Conservation (phyloP, 148 eudicot genomes). For the Arctostaphylos glauca region DNA sequence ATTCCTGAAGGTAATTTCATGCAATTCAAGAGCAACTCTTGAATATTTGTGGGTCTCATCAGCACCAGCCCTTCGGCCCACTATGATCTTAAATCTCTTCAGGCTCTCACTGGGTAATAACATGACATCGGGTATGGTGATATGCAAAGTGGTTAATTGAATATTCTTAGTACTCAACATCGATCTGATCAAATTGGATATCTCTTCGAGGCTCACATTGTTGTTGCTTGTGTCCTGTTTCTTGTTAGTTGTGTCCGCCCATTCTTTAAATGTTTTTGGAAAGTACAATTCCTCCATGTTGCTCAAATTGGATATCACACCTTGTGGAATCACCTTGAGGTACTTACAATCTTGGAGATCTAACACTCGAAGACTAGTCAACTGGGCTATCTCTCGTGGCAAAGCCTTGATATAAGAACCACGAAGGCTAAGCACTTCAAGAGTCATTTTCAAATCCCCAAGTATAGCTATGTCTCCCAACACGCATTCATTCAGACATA, state of each 20-base stretch:
- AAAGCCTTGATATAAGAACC: slow-evolving; percentile 1
- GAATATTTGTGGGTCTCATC: neutral
- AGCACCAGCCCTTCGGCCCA: too few species aligned
- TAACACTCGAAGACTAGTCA: neutral
- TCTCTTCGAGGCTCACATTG: neutral
- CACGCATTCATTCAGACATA: too few species aligned
- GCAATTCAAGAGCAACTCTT: neutral
- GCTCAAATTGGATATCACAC: slow-evolving; percentile 3
- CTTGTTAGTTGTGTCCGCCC: too few species aligned
- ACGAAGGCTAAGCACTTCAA: slow-evolving; percentile 1
- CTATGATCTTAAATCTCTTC: neutral
- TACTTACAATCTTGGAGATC: neutral
- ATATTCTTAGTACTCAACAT: neutral
- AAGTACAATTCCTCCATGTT: slow-evolving; percentile 1
- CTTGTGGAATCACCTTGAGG: slow-evolving; percentile 4
- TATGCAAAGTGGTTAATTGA: neutral
- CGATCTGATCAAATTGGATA: neutral
- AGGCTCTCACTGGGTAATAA: neutral
- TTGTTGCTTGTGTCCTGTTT: neutral
- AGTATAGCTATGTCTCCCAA: too few species aligned
- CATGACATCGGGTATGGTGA: neutral
- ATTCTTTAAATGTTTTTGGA: neutral
- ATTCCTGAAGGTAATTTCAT: neutral
- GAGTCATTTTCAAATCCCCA: neutral
- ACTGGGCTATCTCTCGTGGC: neutral